These are phyloP conservation scores for Geosiphon pyriformis DNA, from an alignment of 192 early-diverging fungal species.

Conservation along the genomic window DNA sequence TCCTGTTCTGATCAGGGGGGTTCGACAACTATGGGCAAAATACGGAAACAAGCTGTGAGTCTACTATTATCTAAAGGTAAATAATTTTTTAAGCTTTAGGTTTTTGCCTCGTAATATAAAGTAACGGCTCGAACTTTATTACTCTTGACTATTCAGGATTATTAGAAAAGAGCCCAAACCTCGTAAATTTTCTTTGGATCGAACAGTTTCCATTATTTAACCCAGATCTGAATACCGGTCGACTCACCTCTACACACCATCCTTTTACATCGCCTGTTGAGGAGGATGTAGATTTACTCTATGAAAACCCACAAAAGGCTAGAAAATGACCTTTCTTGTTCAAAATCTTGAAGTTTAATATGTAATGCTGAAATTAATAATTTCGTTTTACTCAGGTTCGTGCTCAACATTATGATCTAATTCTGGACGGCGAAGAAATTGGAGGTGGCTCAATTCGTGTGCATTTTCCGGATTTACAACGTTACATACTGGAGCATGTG, in stretches of 20 bases:
- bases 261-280: slow-evolving; percentile 82
- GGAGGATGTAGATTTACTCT: slow-evolving; percentile 62
- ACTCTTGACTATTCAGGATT: slow-evolving; percentile 41
- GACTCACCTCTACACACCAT: slow-evolving; percentile 74
- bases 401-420: slow-evolving; percentile 87
- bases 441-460: slow-evolving; percentile 88
- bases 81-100: neutral
- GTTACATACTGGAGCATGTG: slow-evolving; percentile 66
- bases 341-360: slow-evolving; percentile 1
- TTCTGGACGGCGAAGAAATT: slow-evolving; percentile 87
- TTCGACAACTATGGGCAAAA: slow-evolving; percentile 42
- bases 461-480: slow-evolving; percentile 72
- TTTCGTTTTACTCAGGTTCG: slow-evolving; percentile 29
- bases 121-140: no score
- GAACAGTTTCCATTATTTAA: slow-evolving; percentile 88
- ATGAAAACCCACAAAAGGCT: slow-evolving; percentile 55
- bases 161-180: slow-evolving; percentile 39
- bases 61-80: slow-evolving; percentile 48
- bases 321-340: neutral
- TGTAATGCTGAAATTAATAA: slow-evolving; percentile 3
- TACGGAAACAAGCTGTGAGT: slow-evolving; percentile 43
- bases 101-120: no score
- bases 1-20: slow-evolving; percentile 32
- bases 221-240: slow-evolving; percentile 48
- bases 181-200: slow-evolving; percentile 78